These are phyloP conservation scores for Proliferodiscus dingleyae DNA, from an alignment of 2,329 filamentous ascomycete species.

Conservation along the genomic window DNA sequence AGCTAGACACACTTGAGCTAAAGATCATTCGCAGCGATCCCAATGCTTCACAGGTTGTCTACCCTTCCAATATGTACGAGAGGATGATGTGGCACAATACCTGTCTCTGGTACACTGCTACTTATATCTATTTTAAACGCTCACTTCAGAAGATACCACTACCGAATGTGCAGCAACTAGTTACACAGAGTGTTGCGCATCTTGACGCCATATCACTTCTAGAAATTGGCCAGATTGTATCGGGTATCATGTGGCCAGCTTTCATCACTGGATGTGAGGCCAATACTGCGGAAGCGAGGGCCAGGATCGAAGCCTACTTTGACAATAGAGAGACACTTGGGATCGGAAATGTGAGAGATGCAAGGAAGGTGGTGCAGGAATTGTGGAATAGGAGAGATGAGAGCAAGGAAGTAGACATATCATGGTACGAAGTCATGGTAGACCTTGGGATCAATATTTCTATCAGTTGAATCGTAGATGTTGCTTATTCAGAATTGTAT, in stretches of 20 bases:
- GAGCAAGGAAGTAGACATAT: neutral
- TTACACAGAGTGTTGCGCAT: neutral
- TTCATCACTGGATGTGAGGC: constrained; percentile 7
- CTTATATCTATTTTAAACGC: constrained; percentile 1
- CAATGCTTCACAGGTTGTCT: neutral
- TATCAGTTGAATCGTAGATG: neutral
- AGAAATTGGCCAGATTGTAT: neutral
- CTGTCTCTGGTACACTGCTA: neutral
- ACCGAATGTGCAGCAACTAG: neutral
- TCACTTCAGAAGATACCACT: neutral
- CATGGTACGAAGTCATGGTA: constrained; percentile 3
- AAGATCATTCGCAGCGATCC: neutral
- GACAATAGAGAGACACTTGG: neutral
- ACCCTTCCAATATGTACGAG: neutral
- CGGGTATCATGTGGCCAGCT: constrained; percentile 17
- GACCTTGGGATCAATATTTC: constrained; percentile 1
- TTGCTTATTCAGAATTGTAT: too few relatives aligned
- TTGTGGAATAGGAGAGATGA: constrained; percentile 7
- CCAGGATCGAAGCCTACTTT: neutral
- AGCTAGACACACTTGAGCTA: neutral
- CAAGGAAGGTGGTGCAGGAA: constrained; percentile 4
- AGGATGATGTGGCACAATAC: neutral
- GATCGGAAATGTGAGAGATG: constrained; percentile 4
- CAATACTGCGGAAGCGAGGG: neutral
- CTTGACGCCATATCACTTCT: neutral